Evolutionary conservation across 2,329 filamentous ascomycete genomes (phyloP), one percentile per base, ranked within the genome.

Genomic region (Colletotrichum horii): DNA sequence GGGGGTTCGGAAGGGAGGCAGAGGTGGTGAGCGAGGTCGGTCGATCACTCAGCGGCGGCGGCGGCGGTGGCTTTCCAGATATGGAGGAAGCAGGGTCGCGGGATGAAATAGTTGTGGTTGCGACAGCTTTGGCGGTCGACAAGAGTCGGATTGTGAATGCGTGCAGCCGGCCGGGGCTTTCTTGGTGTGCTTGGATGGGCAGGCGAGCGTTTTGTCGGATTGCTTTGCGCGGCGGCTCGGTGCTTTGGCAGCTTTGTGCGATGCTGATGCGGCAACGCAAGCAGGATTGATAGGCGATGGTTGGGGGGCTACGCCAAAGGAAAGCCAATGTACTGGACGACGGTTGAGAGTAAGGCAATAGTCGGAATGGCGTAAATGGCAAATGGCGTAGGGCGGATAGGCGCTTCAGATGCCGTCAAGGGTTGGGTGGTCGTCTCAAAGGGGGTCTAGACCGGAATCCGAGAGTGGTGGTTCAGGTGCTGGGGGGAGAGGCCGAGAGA

Each of bases 151-250:
- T 15, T 43, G 38, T 43, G 26, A 75, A 71, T 66, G 68, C 52
- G 61, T 71, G 72, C 72, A 75, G 52, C 68, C 61, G 68, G 52
- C 68, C 61, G 68, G 26, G 56, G 58, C 34, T 56, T 60, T 24
- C 24, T 66, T 11, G 15, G 12, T 32, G 22, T 30, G 22, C 36
- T 34, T 74, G 36, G 24, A 58, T 60, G 43, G 60, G 38, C 38
- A 28, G 34, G 4, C 43, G 28, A 26, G 26, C 16, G 43, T 30
- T 58, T 16, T 19, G 65, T 56, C 34, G 65, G 24, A 32, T 38
- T 60, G 66, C 34, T 64, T 58, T n/a, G 66, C 60, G 58, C 71
- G 16, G 67, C 34, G 69, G 65, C 26, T 38, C 24, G 55, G 36
- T 52, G 36, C 22, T 32, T 24, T 69, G 38, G 60, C 55, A 24